Evolutionary conservation across 495 filamentous ascomycete species (phyloP).

Genomic region (Cairneyella variabilis): DNA sequence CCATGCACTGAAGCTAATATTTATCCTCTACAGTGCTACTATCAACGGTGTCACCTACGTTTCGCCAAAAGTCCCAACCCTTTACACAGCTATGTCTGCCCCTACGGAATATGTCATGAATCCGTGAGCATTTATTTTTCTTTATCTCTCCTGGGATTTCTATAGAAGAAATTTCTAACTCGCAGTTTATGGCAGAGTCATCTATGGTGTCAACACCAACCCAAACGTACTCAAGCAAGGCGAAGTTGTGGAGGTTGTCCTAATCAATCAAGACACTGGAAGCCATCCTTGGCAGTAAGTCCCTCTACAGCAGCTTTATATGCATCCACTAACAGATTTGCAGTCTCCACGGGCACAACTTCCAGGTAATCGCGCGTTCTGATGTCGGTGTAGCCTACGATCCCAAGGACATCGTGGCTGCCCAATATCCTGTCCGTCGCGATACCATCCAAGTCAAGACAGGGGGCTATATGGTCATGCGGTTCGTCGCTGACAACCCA

Average conservation of each 20-base stretch:
- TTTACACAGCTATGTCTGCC: conserved; percentile 70
- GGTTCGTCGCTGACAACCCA: conserved; percentile 63
- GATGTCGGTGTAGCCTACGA: conserved; percentile 30
- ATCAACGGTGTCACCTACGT: conserved; percentile 75
- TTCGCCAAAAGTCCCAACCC: conserved; percentile 67
- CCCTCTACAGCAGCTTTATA: no score
- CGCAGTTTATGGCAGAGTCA: no score
- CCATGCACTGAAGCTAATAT: background rate
- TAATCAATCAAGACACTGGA: conserved; percentile 75
- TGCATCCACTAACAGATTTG: no score
- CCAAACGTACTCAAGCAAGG: conserved; percentile 60
- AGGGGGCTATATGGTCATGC: conserved; percentile 53
- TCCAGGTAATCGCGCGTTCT: conserved; percentile 62
- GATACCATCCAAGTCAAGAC: conserved; percentile 53
- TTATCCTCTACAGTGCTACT: conserved; percentile 36
- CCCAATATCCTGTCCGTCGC: conserved; percentile 46
- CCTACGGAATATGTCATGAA: conserved; percentile 47
- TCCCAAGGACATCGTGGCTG: conserved; percentile 8
- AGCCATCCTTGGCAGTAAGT: conserved; percentile 53
- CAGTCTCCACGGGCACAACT: conserved; percentile 72
- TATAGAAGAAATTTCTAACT: no score
- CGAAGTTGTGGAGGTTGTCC: conserved; percentile 68
- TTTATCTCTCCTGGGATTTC: no score
- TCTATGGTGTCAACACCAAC: conserved; percentile 73
- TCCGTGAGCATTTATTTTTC: no score